Base-by-base conservation (phyloP, 306 rosid species). In the Boehmeria nivea region DNA sequence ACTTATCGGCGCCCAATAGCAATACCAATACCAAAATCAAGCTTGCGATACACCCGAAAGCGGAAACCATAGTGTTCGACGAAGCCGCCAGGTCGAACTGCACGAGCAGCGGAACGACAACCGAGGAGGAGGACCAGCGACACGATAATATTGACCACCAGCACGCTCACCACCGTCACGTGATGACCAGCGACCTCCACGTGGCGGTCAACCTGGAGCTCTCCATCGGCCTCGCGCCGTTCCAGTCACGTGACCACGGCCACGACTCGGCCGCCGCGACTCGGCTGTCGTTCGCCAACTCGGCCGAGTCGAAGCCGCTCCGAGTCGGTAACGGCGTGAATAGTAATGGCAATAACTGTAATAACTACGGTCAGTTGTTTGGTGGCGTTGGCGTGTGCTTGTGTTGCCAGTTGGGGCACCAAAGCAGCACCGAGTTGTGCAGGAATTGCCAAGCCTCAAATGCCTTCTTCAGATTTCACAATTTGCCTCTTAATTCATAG, bases 121-220 rank as follows among this genome's bases (percentile, higher is more conserved):
- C 87, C 2, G 80, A 80, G 15, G 82, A 83, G 15, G 75, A 72
- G 50, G 83, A 61, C 15, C 65, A 52, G 25, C 72, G 61, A 6
- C 57, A 21, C 16, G 42, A 47, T 2, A 20, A 47, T 13, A 8
- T 4, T 6, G 22, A 27, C 3, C 19, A 4, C 13, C 38, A 40
- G 5, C 52, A 24, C 22, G 37, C 22, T 10, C 27, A 36, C 33
- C 36, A n/a, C 25, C 18, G 27, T 14, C 21, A 21, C 34, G 77
- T 71, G 37, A 43, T 70, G 38, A 74, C 77, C 51, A 19, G 20
- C 21, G 23, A 43, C 24, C n/a, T n/a, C n/a, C n/a, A n/a, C n/a
- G n/a, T n/a, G 36, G 78, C 72, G 38, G 43, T 73, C 45, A 70
- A 80, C 57, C 58, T 84, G 75, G 93, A 84, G 42, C 93, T 84